phyloP scores from a whole-genome alignment of 1,284 basidiomycete genomes.

The Neonothopanus nambi region DNA sequence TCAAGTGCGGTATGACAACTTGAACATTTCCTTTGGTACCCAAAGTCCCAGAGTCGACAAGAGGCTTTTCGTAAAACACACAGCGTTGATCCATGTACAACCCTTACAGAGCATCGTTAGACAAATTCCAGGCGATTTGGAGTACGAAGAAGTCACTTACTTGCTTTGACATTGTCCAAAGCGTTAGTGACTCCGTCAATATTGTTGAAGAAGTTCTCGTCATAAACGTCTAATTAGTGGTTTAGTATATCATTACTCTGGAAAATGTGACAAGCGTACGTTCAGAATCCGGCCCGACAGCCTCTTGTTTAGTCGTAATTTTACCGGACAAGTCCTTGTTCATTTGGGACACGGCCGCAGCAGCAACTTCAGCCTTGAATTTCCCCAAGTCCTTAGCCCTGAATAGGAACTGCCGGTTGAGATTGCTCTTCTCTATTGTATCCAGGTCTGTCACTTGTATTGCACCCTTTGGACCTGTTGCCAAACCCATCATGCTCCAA shows the following conservation, averaged over 20 bases:
- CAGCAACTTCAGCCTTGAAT: slow-evolving; percentile 97
- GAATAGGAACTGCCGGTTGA: slow-evolving; percentile 99
- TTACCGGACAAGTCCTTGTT: slow-evolving; percentile 91
- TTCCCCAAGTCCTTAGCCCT: slow-evolving; percentile 95
- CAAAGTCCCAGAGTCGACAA: slow-evolving; percentile 96
- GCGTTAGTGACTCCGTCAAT: slow-evolving; percentile 99
- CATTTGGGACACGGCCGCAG: slow-evolving; percentile 92
- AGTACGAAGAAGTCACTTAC: slow-evolving; percentile 51
- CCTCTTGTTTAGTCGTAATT: slow-evolving; percentile 89
- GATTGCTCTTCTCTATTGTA: slow-evolving; percentile 98
- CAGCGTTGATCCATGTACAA: slow-evolving; percentile 99
- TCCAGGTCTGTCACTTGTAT: slow-evolving; percentile 98
- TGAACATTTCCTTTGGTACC: slow-evolving; percentile 99
- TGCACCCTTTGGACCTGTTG: slow-evolving; percentile 75
- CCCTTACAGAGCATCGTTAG: slow-evolving; percentile 44
- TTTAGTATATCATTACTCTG: slow-evolving; percentile 9
- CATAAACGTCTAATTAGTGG: slow-evolving; percentile 74
- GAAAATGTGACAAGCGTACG: slow-evolving; percentile 49
- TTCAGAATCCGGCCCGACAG: slow-evolving; percentile 93
- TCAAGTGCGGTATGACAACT: slow-evolving; percentile 93
- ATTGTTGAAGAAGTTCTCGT: slow-evolving; percentile 84
- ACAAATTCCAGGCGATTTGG: background rate
- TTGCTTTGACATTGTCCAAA: slow-evolving; percentile 96
- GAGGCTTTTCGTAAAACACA: slow-evolving; percentile 95
- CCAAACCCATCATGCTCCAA: slow-evolving; percentile 99